These are phyloP conservation scores for Penicillium pancosmium DNA, from an alignment of 495 filamentous ascomycete species.

Conservation along the genomic window DNA sequence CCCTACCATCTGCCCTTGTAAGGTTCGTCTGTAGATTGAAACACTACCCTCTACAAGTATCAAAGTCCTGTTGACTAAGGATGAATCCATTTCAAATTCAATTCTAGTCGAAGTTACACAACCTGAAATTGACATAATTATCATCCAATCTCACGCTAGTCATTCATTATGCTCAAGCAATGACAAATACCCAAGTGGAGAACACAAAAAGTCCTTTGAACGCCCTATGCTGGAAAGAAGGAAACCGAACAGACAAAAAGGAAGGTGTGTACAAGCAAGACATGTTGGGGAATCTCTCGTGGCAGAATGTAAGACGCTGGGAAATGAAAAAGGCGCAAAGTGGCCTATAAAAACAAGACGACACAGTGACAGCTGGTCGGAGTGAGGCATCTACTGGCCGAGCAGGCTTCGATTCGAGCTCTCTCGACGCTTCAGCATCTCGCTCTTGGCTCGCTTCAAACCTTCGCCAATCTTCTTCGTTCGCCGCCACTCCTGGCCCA, in stretches of 20 bases:
- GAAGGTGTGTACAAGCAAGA: conserved; percentile 24
- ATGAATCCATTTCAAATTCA: conserved; percentile 4
- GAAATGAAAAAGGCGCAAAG: conserved; percentile 22
- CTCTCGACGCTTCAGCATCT: conserved; percentile 46
- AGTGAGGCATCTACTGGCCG: conserved; percentile 8
- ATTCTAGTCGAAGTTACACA: background rate
- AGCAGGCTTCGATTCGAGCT: conserved; percentile 30
- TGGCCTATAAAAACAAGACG: conserved; percentile 16
- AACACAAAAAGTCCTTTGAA: conserved; percentile 9
- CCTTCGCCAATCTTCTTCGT: conserved; percentile 50
- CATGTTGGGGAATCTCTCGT: conserved; percentile 37
- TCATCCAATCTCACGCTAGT: conserved; percentile 13
- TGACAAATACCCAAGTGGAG: conserved; percentile 9
- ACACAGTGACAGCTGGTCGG: background rate
- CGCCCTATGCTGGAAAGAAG: conserved; percentile 8
- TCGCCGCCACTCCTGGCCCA: conserved; percentile 54
- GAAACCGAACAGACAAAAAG: conserved; percentile 11
- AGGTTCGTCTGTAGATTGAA: no score
- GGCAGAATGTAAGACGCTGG: conserved; percentile 28
- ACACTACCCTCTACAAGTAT: no score
- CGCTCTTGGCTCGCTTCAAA: conserved; percentile 48
- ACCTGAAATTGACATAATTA: conserved; percentile 4
- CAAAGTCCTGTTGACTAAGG: background rate
- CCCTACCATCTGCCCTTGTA: background rate
- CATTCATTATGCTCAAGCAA: conserved; percentile 25